phyloP scores from a whole-genome alignment of 1,139 yeast genomes.

The Zygosaccharomyces sapae region DNA sequence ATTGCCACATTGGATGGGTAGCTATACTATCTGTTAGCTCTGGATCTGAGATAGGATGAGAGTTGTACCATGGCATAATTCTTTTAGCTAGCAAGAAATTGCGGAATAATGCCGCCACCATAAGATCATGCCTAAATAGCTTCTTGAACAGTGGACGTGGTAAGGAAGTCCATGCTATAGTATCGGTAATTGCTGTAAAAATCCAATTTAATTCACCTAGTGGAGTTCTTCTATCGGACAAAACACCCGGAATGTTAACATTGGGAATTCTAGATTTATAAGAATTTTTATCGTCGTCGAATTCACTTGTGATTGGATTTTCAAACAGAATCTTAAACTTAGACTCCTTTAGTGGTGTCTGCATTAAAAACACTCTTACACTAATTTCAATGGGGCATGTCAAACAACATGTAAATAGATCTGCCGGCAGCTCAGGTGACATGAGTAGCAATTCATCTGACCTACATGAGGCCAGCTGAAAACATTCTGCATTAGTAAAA shows the following conservation, averaged over 20 bases:
- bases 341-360: constrained; percentile 62
- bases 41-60: constrained; percentile 94
- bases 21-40: constrained; percentile 78
- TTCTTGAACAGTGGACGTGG: constrained; percentile 86
- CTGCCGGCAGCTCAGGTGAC: constrained; percentile 96
- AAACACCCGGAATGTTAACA: constrained; percentile 78
- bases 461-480: constrained; percentile 89
- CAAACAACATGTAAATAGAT: constrained; percentile 87
- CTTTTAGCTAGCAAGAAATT: constrained; percentile 88
- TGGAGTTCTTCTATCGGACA: constrained; percentile 91
- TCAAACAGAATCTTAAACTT: constrained; percentile 53
- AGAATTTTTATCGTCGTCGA: constrained; percentile 36
- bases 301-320: constrained; percentile 29
- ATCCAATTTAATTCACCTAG: constrained; percentile 96
- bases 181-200: constrained; percentile 95
- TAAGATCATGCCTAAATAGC: constrained; percentile 87
- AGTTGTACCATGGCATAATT: constrained; percentile 88
- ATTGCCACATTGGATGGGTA: constrained; percentile 93
- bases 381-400: constrained; percentile 96
- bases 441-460: constrained; percentile 83
- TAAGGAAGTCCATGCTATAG: constrained; percentile 94
- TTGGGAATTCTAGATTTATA: constrained; percentile 42
- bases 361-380: constrained; percentile 86
- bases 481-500: constrained; percentile 68
- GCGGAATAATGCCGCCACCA: constrained; percentile 93